Evolutionary conservation across 345 rosid genomes (phyloP), one percentile per base, ranked within the genome.

Genomic region (Pistacia vera): DNA sequence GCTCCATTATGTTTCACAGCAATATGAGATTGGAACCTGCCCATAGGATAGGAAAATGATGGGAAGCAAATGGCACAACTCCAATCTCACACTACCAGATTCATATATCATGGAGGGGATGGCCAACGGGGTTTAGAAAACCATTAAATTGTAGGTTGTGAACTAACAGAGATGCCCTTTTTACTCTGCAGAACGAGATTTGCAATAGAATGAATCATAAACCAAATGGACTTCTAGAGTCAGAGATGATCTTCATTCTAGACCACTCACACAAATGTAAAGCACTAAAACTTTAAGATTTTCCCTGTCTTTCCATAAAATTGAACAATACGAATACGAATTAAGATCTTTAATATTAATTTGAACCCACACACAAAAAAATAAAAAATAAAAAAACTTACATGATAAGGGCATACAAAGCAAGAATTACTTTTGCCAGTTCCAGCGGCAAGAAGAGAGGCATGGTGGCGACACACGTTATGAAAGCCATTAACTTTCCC

Each of bases 381-480:
- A 12, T 12, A 38, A 14, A 18, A 38, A 1, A 49, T 14, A 12
- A 38, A 16, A 28, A 22, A 68, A 82, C 86, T 85, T 71, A 93
- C 99, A 85, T 93, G 99, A 79, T 93, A 93, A 78, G 97, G 99
- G 88, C 98, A 95, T 0, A 91, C 89, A 74, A 93, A 92, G 81
- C 99, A 91, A 57, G 97, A 85, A 70, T 41, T 41, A 41, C 81
- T 93, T 48, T 79, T 83, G 65, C 99, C 98, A 71, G 78, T 78
- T 73, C 97, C 99, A 44, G 86, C 82, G 0, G 93, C 94, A 78
- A 95, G 90, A 80, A 95, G 84, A 65, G 97, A 89, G 28, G 97
- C 98, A 80, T 91, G 98, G 74, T 95, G 99, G 66, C 98, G 89
- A 72, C 99, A 93, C 20, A 93, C 99, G 79, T 95, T 95, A 77